Percentiles rank a stretch among this genome's conserved stretches.
Evolutionary conservation across 208 protist species (phyloP).

Genomic region (Phytomonas francai): DNA sequence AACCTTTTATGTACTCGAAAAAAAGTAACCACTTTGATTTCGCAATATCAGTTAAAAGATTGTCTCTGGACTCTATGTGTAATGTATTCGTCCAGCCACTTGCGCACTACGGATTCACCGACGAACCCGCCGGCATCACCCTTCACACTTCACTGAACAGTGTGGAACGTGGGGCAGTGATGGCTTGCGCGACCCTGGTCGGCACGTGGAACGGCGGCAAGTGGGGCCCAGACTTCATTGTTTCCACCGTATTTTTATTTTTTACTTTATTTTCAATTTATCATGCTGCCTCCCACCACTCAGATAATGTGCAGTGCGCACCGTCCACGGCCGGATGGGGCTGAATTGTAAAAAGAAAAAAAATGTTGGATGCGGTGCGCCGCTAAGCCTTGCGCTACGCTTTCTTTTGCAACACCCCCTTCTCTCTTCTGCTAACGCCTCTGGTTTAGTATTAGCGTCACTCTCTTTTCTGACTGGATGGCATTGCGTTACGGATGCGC

Average conservation of each 20-base stretch:
- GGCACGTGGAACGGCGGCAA: not conserved
- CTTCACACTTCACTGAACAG: not conserved
- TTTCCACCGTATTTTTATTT: slow-evolving; percentile 1
- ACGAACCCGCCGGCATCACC: not conserved
- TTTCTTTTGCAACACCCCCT: not conserved
- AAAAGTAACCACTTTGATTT: not conserved
- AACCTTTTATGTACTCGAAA: not conserved
- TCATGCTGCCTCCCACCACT: not conserved
- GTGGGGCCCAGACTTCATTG: not conserved
- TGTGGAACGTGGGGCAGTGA: not conserved
- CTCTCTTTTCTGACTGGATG: not conserved
- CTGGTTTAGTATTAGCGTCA: not conserved
- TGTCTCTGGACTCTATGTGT: too few relatives aligned
- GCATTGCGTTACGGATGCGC: not conserved
- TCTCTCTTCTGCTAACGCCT: not conserved
- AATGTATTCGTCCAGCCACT: too few relatives aligned
- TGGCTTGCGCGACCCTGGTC: not conserved
- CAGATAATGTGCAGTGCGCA: not conserved
- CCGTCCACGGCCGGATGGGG: not conserved
- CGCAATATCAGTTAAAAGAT: too few relatives aligned
- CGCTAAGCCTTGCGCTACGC: not conserved
- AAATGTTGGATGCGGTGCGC: not conserved
- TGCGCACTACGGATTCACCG: not conserved
- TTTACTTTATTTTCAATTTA: not conserved
- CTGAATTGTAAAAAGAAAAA: not conserved